Evolutionary conservation across 192 early-diverging fungal species (phyloP), one percentile per base, ranked within the genome.

Genomic region (Dissophora ornata): DNA sequence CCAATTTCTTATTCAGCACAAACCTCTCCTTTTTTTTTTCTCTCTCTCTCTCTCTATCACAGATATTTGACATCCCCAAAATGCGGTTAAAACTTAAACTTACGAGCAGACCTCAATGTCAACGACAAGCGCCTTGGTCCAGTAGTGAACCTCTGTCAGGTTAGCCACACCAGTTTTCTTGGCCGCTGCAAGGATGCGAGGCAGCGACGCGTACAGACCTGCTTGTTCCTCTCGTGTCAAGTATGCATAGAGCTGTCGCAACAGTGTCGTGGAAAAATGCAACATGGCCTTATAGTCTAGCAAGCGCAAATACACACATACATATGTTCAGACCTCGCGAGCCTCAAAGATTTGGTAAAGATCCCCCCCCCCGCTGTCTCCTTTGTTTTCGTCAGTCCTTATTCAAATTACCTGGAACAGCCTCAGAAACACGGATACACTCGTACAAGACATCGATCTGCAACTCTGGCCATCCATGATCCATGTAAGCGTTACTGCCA

Each of bases 401-500:
- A n/a, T n/a, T n/a, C n/a, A n/a, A n/a, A n/a, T n/a, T n/a, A 93
- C 91, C 90, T 57, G 88, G 89, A 36, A 90, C 65, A 10, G 86
- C 84, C 48, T 93, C 87, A 2, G 92, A 67, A 8, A 93, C 82
- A 12, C 83, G 80, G 50, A 94, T 89, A 40, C 89, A 90, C 79
- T 95, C 90, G 46, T 89, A 87, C 19, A 95, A 58, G 12, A 91
- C 83, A 69, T 90, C 89, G 44, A 95, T 90, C 67, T 93, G 93
- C 29, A 95, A 66, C 29, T 85, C 84, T 26, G 92, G 89, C 93
- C 93, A 95, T 3, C 94, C 94, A 21, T 79, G 67, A 25, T 79
- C 77, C 77, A 79, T 69, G 24, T 65, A 79, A 4, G 69, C 21
- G 18, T 45, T 59, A 10, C 41, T 63, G 19, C 26, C 53, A 3